phyloP scores from a whole-genome alignment of 116 monocot genomes.

The Cymodocea nodosa region DNA sequence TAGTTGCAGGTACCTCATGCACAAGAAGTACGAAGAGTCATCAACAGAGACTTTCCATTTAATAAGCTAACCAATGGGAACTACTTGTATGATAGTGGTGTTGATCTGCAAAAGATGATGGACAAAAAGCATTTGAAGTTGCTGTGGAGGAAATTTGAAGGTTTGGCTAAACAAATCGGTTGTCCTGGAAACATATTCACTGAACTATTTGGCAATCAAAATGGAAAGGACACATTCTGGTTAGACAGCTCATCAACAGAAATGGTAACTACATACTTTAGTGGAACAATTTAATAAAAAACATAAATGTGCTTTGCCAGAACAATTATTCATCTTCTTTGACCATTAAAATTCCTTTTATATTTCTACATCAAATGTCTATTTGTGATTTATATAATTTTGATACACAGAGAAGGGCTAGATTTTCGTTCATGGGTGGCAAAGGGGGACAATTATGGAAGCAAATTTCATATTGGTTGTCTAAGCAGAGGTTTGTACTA shows the following conservation, averaged over 20 bases:
- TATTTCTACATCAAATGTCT: not conserved
- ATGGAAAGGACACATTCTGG: conserved; percentile 78
- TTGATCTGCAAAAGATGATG: not conserved
- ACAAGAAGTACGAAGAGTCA: not conserved
- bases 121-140: conserved; percentile 47
- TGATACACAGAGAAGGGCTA: conserved; percentile 52
- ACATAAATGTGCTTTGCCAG: too few species aligned
- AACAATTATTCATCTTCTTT: too few species aligned
- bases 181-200: conserved; percentile 62
- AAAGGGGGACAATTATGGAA: conserved; percentile 85
- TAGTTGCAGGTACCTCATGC: not conserved
- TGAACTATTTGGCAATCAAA: conserved; percentile 56
- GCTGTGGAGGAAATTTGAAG: conserved; percentile 69
- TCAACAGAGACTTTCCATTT: not conserved
- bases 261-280: conserved; percentile 27
- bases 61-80: not conserved
- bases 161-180: conserved; percentile 45
- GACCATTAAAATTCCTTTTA: not conserved
- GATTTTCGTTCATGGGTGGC: conserved; percentile 97
- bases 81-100: not conserved
- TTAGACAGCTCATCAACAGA: conserved; percentile 92
- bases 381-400: conserved; percentile 2
- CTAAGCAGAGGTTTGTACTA: conserved; percentile 36
- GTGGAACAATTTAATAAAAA: too few species aligned
- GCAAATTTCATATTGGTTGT: conserved; percentile 68